Conservation (phyloP, 106 monocot species). For the Acorus calamus region DNA sequence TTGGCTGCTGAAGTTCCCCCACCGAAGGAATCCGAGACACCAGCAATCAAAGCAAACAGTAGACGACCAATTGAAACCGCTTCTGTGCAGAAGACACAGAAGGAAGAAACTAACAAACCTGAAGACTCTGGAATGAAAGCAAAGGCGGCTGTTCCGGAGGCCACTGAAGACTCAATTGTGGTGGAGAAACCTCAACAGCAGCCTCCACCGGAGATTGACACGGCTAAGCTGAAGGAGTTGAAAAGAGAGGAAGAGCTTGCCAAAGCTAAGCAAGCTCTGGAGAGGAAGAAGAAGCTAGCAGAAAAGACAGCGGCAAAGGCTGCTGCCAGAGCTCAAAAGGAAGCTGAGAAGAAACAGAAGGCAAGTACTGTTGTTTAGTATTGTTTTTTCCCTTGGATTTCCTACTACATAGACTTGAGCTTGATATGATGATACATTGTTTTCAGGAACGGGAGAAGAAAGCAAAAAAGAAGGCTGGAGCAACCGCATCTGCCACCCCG, state of each 20-base stretch:
- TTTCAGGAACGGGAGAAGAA: conserved; percentile 64
- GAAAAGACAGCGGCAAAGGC: conserved; percentile 85
- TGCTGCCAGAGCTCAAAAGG: conserved; percentile 56
- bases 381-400: neutral
- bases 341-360: conserved; percentile 69
- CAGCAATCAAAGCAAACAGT: conserved; percentile 9
- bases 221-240: conserved; percentile 59
- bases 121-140: conserved; percentile 11
- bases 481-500: conserved; percentile 6
- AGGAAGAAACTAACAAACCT: conserved; percentile 19
- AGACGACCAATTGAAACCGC: conserved; percentile 22
- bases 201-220: conserved; percentile 27
- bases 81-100: conserved; percentile 5
- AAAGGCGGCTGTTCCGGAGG: conserved; percentile 11
- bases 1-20: neutral
- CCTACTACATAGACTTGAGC: neutral
- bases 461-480: conserved; percentile 68
- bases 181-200: conserved; percentile 17
- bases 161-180: conserved; percentile 1
- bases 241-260: conserved; percentile 86
- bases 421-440: no score
- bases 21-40: conserved; percentile 6
- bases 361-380: conserved; percentile 7
- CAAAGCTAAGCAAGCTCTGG: conserved; percentile 69
- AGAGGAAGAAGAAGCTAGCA: conserved; percentile 79